Conservation (phyloP, 768 basidiomycete genomes). For the Termitomyces sp. region DNA sequence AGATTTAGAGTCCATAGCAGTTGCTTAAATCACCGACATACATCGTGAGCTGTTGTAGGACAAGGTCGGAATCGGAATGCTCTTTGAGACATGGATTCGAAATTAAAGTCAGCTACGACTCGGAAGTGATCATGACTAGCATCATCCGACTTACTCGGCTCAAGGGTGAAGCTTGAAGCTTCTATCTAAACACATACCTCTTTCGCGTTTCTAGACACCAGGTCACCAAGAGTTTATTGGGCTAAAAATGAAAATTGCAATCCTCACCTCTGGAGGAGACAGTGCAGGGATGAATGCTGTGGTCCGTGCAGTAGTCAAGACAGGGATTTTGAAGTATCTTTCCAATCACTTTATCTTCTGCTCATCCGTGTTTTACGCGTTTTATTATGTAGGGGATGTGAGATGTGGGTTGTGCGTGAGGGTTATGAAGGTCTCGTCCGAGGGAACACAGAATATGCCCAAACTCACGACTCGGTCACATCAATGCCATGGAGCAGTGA, state of each 20-base stretch:
- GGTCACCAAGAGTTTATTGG: too few species aligned
- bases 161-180: too few species aligned
- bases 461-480: conserved; percentile 14
- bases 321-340: conserved; percentile 78
- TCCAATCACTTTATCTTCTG: neutral
- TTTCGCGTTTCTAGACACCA: neutral
- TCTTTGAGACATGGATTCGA: neutral
- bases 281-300: conserved; percentile 97
- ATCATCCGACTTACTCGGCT: too few species aligned
- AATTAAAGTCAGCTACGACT: neutral
- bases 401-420: conserved; percentile 94
- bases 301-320: conserved; percentile 90
- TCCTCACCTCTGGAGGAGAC: conserved; percentile 95
- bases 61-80: neutral
- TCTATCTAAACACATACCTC: neutral
- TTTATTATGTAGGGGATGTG: conserved; percentile 67
- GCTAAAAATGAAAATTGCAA: conserved; percentile 79
- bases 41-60: neutral
- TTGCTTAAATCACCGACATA: neutral
- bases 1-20: neutral
- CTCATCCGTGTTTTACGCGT: neutral
- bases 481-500: conserved; percentile 1
- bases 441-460: conserved; percentile 57
- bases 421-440: conserved; percentile 97
- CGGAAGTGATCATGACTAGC: too few species aligned